Conservation (phyloP, 805 yeast species). For the Nematodospora valgi region DNA sequence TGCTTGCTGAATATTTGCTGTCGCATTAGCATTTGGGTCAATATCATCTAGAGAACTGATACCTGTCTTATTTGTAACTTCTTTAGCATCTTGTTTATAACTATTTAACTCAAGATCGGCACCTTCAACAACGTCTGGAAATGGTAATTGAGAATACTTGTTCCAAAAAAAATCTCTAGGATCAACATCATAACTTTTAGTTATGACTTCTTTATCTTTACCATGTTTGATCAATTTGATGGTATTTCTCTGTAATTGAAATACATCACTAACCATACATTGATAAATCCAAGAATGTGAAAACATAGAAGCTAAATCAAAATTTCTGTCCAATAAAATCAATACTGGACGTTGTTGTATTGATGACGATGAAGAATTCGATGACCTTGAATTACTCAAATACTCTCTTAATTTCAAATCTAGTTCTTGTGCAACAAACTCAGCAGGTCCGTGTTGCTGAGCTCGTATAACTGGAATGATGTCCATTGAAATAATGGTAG, state of each 20-base stretch:
- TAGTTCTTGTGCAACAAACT: slow-evolving; percentile 81
- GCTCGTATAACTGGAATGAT: slow-evolving; percentile 88
- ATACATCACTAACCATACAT: slow-evolving; percentile 92
- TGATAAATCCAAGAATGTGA: slow-evolving; percentile 98
- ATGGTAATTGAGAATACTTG: slow-evolving; percentile 79
- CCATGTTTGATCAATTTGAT: slow-evolving; percentile 51
- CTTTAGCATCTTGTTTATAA: slow-evolving; percentile 86
- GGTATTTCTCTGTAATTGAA: slow-evolving; percentile 77
- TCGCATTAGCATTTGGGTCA: slow-evolving; percentile 55
- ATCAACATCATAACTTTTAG: slow-evolving; percentile 78
- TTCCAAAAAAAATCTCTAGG: slow-evolving; percentile 93
- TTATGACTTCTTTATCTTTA: slow-evolving; percentile 29
- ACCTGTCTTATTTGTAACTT: slow-evolving; percentile 74
- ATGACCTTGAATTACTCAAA: slow-evolving; percentile 58
- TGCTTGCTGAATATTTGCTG: slow-evolving; percentile 74
- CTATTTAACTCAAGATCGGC: slow-evolving; percentile 79
- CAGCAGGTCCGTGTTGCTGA: slow-evolving; percentile 93
- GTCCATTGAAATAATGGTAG: slow-evolving; percentile 72
- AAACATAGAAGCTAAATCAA: slow-evolving; percentile 91
- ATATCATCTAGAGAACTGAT: slow-evolving; percentile 71
- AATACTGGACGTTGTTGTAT: slow-evolving; percentile 66
- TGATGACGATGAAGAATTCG: slow-evolving; percentile 18
- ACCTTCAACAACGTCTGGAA: slow-evolving; percentile 98
- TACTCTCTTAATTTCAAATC: slow-evolving; percentile 84
- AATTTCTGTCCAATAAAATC: slow-evolving; percentile 79